Base-by-base conservation (phyloP, 345 rosid genomes). In the Euphorbia peplus region DNA sequence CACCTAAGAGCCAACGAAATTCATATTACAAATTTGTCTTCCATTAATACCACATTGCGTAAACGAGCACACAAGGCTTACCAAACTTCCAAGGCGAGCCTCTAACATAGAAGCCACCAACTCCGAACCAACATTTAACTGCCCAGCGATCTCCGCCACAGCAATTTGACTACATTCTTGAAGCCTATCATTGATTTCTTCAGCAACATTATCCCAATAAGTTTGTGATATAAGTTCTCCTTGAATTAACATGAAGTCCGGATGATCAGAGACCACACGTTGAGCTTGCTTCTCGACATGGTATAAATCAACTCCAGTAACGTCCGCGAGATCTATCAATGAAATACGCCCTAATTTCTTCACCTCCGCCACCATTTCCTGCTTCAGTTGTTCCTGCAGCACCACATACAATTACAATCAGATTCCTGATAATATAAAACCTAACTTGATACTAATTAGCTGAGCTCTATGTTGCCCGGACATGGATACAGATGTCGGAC, bases 101-200 rank as follows among this genome's bases (percentile, higher is more conserved):
- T 95, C 97, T 73, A 95, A 75, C 70, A 86, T 82, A 13, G 99
- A 85, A 15, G 89, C 81, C 73, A 95, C 83, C 61, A 89, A 79
- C 80, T 91, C 97, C 10, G 90, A 90, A 69, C 96, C 95, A 72
- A 91, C 89, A 67, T 95, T 93, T 30, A 91, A 80, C 76, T 88
- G 96, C 22, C 91, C 88, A 35, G 99, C 99, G 52, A 95, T 64
- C 39, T 95, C 97, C 0, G 99, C 91, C 52, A 95, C 70, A 57
- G 97, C 82, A 75, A 95, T 88, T 78, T 91, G 99, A 73, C 97
- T 89, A 68, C 97, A 89, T 70, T 95, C 97, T 76, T 91, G 96
- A 65, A 91, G 96, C 82, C 97, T 86, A 83, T 95, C 99, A 21
- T 91, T 91, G 68, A 91, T 86, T 73, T 95, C 99, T 83, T 95